phyloP scores from a whole-genome alignment of 169 alveolate genomes.

The Eimeria zaria region DNA sequence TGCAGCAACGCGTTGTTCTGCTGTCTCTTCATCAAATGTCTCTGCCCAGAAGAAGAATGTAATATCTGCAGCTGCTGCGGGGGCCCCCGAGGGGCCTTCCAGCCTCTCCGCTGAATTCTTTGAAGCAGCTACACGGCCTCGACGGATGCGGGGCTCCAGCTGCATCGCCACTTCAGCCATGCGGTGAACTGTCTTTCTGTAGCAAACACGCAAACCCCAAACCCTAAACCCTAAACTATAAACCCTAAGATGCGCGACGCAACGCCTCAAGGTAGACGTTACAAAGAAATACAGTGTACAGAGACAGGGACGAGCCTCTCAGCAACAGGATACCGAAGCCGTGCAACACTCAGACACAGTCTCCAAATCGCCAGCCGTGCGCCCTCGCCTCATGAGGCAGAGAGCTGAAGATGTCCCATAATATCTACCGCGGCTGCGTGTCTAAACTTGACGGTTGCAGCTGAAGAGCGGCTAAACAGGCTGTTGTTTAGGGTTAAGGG shows the following conservation, averaged over 20 bases:
- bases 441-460: too few species aligned
- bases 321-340: too few species aligned
- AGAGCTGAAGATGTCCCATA: too few species aligned
- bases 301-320: too few species aligned
- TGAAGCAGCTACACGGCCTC: constrained; percentile 50
- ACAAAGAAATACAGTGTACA: too few species aligned
- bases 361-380: too few species aligned
- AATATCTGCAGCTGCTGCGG: constrained; percentile 18
- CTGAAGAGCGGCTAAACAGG: too few species aligned
- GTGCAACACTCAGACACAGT: too few species aligned
- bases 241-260: too few species aligned
- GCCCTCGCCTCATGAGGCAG: too few species aligned
- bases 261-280: too few species aligned
- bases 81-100: not conserved
- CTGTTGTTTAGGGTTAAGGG: not conserved
- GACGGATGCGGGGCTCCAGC: constrained; percentile 65
- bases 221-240: not conserved
- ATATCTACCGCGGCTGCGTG: too few species aligned
- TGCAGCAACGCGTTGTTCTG: constrained; percentile 71
- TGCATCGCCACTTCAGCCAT: constrained; percentile 81
- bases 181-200: constrained; percentile 82
- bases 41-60: constrained; percentile 74
- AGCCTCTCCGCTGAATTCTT: constrained; percentile 17
- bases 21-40: constrained; percentile 22
- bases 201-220: not conserved